Evolutionary conservation across 208 protist genomes (phyloP).

Genomic region (Crithidia bombi): DNA sequence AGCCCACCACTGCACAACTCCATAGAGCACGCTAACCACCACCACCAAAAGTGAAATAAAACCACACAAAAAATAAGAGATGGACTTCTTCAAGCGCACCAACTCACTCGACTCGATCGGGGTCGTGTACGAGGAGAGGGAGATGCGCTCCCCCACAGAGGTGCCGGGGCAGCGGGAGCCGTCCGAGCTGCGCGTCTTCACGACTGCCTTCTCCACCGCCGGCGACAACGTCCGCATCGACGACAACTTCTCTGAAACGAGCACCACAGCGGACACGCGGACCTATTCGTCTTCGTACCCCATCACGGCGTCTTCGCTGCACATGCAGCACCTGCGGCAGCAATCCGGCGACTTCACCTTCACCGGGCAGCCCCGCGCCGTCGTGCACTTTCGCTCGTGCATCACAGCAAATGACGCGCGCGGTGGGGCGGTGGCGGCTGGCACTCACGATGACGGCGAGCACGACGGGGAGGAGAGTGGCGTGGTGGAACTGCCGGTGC

Average conservation of each 20-base stretch:
- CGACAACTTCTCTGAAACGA: slow-evolving; percentile 50
- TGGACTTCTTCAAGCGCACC: slow-evolving; percentile 55
- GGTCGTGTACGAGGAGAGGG: slow-evolving; percentile 42
- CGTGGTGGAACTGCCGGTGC: slow-evolving; percentile 39
- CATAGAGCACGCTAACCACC: too few species aligned
- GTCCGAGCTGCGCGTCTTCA: slow-evolving; percentile 24
- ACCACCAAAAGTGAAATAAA: neutral
- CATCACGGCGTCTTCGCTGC: slow-evolving; percentile 29
- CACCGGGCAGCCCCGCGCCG: slow-evolving; percentile 63
- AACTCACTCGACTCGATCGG: slow-evolving; percentile 53
- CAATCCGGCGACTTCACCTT: slow-evolving; percentile 63
- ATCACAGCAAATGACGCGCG: slow-evolving; percentile 49
- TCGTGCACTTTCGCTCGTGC: slow-evolving; percentile 80
- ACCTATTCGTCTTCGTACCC: slow-evolving; percentile 43
- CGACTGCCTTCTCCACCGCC: slow-evolving; percentile 8
- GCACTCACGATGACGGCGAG: slow-evolving; percentile 6
- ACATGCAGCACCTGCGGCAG: slow-evolving; percentile 43
- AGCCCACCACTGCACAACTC: too few species aligned
- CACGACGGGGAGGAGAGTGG: neutral
- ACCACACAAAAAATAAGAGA: neutral
- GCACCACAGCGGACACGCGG: slow-evolving; percentile 46
- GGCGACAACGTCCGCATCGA: slow-evolving; percentile 18
- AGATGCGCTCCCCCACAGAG: slow-evolving; percentile 4
- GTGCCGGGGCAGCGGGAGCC: slow-evolving; percentile 8
- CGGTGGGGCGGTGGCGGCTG: neutral